phyloP scores from a whole-genome alignment of 108 stramenopile genomes.

The Skeletonema grethae region DNA sequence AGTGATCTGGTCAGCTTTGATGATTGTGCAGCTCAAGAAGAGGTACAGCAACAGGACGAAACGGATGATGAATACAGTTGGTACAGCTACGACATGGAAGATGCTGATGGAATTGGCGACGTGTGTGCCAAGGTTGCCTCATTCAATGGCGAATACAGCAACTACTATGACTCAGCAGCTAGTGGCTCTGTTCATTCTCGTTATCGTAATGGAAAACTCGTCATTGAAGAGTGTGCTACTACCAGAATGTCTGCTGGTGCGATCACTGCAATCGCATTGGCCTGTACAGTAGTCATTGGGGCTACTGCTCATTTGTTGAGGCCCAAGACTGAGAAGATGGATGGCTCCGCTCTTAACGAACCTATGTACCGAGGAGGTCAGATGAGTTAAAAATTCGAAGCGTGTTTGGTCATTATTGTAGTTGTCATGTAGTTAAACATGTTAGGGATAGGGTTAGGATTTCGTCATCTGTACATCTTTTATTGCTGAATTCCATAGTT shows the following conservation, averaged over 20 bases:
- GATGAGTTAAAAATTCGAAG: not conserved
- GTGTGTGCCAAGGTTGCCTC: not conserved
- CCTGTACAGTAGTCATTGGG: not conserved
- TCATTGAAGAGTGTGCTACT: too few species aligned
- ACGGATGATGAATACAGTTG: not conserved
- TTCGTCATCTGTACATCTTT: too few species aligned
- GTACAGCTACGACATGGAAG: slow-evolving; percentile 3
- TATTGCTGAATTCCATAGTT: too few species aligned
- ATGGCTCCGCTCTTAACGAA: not conserved
- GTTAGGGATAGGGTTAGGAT: too few species aligned
- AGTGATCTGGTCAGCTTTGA: not conserved
- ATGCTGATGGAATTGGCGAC: not conserved
- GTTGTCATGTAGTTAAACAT: too few species aligned
- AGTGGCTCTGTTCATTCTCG: not conserved
- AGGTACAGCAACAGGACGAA: not conserved
- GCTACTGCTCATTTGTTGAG: not conserved
- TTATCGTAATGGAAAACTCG: too few species aligned
- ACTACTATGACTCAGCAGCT: not conserved
- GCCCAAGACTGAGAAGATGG: not conserved
- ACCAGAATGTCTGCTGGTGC: not conserved
- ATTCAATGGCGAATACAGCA: not conserved
- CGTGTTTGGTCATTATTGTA: too few species aligned
- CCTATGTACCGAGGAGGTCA: not conserved
- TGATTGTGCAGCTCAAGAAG: not conserved
- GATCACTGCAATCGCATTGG: not conserved